Conservation (phyloP, 208 protist genomes). For the Leptomonas pyrrhocoris region DNA sequence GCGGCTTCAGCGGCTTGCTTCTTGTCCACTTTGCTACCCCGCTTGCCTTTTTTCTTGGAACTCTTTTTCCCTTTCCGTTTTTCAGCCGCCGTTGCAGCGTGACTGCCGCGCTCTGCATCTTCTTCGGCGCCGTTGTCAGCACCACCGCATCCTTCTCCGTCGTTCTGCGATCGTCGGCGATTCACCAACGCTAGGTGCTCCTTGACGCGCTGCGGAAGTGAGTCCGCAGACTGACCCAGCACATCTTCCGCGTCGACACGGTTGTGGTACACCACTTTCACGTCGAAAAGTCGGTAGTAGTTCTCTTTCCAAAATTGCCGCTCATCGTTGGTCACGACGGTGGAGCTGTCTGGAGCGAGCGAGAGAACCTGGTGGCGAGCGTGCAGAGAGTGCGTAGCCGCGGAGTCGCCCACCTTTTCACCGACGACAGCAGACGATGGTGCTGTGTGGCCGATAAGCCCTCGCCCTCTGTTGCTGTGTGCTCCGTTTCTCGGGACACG, state of each 20-base stretch:
- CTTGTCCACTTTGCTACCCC: constrained; percentile 2
- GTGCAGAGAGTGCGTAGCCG: neutral
- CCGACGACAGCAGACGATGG: constrained; percentile 5
- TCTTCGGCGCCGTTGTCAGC: constrained; percentile 1
- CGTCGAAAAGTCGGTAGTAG: constrained; percentile 71
- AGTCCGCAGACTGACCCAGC: constrained; percentile 21
- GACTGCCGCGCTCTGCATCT: neutral
- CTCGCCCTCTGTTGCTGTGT: neutral
- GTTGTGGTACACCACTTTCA: constrained; percentile 74
- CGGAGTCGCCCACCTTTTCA: neutral
- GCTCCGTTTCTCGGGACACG: constrained; percentile 1
- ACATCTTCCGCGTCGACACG: constrained; percentile 66
- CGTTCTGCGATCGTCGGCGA: constrained; percentile 26
- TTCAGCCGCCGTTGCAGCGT: neutral
- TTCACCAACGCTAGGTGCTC: constrained; percentile 48
- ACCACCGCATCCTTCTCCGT: constrained; percentile 11
- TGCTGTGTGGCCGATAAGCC: constrained; percentile 23
- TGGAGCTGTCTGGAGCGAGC: constrained; percentile 21
- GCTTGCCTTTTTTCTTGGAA: constrained; percentile 31
- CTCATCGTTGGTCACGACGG: constrained; percentile 65
- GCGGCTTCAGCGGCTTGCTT: constrained; percentile 17
- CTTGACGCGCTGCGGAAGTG: constrained; percentile 41
- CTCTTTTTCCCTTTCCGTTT: constrained; percentile 28
- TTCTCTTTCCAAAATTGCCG: constrained; percentile 81
- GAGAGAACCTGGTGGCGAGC: constrained; percentile 22